Evolutionary conservation across 2,329 filamentous ascomycete genomes (phyloP).

Genomic region (Myotisia sp.): DNA sequence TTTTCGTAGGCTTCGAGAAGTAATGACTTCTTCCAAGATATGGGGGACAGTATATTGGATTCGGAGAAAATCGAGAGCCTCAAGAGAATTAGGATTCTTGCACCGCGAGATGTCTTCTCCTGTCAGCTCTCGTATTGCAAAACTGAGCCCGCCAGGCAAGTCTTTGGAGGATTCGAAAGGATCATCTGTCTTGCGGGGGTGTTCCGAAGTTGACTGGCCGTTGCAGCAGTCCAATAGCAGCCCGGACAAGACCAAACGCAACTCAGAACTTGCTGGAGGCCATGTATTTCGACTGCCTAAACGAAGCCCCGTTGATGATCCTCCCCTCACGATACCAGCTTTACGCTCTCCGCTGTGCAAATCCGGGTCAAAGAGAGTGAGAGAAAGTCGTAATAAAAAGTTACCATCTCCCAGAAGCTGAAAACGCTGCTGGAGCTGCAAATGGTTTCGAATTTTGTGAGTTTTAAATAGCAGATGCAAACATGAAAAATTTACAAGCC

Average conservation of each 20-base stretch:
- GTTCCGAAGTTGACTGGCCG: conserved; percentile 12
- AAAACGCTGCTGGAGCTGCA: conserved; percentile 62
- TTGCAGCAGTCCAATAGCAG: conserved; percentile 63
- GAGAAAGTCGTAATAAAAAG: conserved; percentile 65
- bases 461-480: conserved; percentile 62
- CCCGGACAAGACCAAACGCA: conserved; percentile 78
- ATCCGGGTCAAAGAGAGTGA: conserved; percentile 73
- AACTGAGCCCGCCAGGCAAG: conserved; percentile 60
- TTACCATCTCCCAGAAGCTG: conserved; percentile 73
- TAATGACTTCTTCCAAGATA: conserved; percentile 60
- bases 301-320: conserved; percentile 65
- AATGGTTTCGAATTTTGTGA: conserved; percentile 57
- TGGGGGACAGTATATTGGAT: conserved; percentile 68
- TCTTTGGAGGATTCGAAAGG: conserved; percentile 16
- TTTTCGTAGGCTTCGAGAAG: conserved; percentile 52
- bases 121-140: conserved; percentile 69
- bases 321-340: conserved; percentile 52
- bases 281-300: conserved; percentile 69
- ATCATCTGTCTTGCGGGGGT: conserved; percentile 13
- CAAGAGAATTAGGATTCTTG: conserved; percentile 66
- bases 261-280: conserved; percentile 86
- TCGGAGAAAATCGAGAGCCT: conserved; percentile 85
- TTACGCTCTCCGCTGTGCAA: conserved; percentile 64
- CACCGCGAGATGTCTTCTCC: conserved; percentile 67
- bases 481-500: conserved; percentile 61